Evolutionary conservation across 2,329 filamentous ascomycete genomes (phyloP).

Genomic region (Penicillium concentricum): DNA sequence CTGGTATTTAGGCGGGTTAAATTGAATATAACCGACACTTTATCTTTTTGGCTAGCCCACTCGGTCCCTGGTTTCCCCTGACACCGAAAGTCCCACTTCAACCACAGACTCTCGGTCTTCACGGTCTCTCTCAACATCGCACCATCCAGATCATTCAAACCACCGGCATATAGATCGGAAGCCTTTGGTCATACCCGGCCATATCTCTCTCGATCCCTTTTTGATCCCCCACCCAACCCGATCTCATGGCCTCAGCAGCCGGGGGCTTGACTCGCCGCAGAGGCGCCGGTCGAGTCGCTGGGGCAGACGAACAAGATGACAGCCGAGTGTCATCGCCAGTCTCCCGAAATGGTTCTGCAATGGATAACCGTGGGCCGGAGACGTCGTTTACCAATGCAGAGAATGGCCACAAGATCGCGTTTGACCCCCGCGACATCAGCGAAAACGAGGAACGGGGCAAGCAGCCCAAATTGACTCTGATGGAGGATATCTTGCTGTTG

Average conservation of each 20-base stretch:
- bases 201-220: conserved; percentile 6
- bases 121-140: conserved; percentile 20
- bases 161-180: conserved; percentile 22
- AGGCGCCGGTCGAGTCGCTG: conserved; percentile 59
- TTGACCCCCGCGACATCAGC: conserved; percentile 93
- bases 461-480: conserved; percentile 96
- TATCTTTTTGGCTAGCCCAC: conserved; percentile 13
- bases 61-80: conserved; percentile 28
- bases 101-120: conserved; percentile 23
- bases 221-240: conserved; percentile 17
- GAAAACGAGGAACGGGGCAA: conserved; percentile 95
- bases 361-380: conserved; percentile 57
- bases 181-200: conserved; percentile 4
- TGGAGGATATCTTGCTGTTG: conserved; percentile 96
- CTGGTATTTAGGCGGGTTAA: neutral
- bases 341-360: conserved; percentile 60
- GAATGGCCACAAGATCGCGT: conserved; percentile 98
- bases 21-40: neutral
- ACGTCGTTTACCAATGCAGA: conserved; percentile 84
- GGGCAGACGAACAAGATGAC: conserved; percentile 61
- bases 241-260: conserved; percentile 59
- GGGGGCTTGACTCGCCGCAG: conserved; percentile 71
- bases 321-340: conserved; percentile 66
- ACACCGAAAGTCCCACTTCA: conserved; percentile 28
- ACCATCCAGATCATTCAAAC: conserved; percentile 24